phyloP scores from a whole-genome alignment of 2,329 filamentous ascomycete genomes.

The Neurospora crassa region DNA sequence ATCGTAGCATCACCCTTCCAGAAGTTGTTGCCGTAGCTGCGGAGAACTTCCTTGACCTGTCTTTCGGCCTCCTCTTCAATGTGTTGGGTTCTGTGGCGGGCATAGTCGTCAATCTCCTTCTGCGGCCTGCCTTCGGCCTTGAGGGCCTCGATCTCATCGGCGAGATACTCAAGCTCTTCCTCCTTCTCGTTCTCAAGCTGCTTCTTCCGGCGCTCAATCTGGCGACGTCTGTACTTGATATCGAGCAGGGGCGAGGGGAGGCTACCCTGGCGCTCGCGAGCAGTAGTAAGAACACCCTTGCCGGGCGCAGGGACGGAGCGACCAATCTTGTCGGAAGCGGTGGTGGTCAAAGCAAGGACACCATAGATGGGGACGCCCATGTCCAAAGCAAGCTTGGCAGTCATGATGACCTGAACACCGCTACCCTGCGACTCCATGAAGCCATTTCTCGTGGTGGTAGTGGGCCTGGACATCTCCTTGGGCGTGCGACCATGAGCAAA shows the following conservation, averaged over 20 bases:
- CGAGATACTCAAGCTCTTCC: slow-evolving; percentile 83
- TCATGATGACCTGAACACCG: slow-evolving; percentile 98
- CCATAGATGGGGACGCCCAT: slow-evolving; percentile 99
- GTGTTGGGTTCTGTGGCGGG: slow-evolving; percentile 73
- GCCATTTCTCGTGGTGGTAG: slow-evolving; percentile 90
- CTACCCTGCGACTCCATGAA: slow-evolving; percentile 99
- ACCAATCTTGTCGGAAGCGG: slow-evolving; percentile 97
- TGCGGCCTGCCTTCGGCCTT: slow-evolving; percentile 68
- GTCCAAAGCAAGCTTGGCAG: slow-evolving; percentile 84
- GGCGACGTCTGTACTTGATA: slow-evolving; percentile 92
- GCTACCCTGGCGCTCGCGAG: slow-evolving; percentile 80
- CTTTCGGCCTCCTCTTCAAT: slow-evolving; percentile 81
- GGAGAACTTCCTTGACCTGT: slow-evolving; percentile 87
- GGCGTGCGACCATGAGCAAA: slow-evolving; percentile 92
- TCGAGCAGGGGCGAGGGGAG: slow-evolving; percentile 94
- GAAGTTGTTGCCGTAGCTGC: slow-evolving; percentile 94
- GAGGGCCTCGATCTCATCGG: slow-evolving; percentile 87
- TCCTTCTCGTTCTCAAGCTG: slow-evolving; percentile 97
- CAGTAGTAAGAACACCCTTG: slow-evolving; percentile 92
- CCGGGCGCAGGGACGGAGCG: slow-evolving; percentile 94
- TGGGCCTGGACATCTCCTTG: slow-evolving; percentile 94
- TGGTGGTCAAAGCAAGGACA: slow-evolving; percentile 85
- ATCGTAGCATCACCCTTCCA: slow-evolving; percentile 95
- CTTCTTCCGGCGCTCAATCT: slow-evolving; percentile 86
- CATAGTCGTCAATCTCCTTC: slow-evolving; percentile 67